phyloP scores from a whole-genome alignment of 2,329 filamentous ascomycete species.

The Neofusicoccum kwambonambiense region DNA sequence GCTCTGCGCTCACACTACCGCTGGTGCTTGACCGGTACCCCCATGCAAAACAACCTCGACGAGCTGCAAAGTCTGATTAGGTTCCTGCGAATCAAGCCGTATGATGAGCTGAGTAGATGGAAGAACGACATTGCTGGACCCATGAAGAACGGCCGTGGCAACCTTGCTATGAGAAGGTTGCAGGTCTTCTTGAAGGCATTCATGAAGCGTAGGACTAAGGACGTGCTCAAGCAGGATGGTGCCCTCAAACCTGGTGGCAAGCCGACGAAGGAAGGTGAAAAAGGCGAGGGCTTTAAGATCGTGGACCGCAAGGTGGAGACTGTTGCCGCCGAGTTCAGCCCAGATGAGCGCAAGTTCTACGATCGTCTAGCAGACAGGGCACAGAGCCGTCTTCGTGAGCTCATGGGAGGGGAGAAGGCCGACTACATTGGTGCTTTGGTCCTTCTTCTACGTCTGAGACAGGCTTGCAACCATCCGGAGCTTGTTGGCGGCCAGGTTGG shows the following conservation, averaged over 20 bases:
- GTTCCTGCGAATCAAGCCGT: conserved; percentile 89
- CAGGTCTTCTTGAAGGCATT: conserved; percentile 85
- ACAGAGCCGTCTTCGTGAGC: conserved; percentile 79
- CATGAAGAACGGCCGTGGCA: conserved; percentile 85
- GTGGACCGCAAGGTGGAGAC: conserved; percentile 86
- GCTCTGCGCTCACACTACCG: conserved; percentile 81
- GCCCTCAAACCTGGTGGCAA: conserved; percentile 77
- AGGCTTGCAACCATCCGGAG: conserved; percentile 92
- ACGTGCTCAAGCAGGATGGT: conserved; percentile 86
- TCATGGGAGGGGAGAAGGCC: conserved; percentile 77
- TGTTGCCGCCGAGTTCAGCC: conserved; percentile 73
- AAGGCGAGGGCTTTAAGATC: conserved; percentile 74
- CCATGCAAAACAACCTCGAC: conserved; percentile 97
- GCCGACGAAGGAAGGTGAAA: conserved; percentile 50
- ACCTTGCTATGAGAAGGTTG: conserved; percentile 81
- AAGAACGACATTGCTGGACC: conserved; percentile 87
- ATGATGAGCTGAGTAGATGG: conserved; percentile 82
- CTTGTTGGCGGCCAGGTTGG: conserved; percentile 81
- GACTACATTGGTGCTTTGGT: conserved; percentile 95
- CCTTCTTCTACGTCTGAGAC: conserved; percentile 81
- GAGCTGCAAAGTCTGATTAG: conserved; percentile 91
- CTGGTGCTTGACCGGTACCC: conserved; percentile 95
- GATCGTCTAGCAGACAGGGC: conserved; percentile 78
- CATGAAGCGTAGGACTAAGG: conserved; percentile 98
- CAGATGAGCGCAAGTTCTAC: conserved; percentile 82